Conservation (phyloP, 805 yeast species). For the Candida glaebosa region DNA sequence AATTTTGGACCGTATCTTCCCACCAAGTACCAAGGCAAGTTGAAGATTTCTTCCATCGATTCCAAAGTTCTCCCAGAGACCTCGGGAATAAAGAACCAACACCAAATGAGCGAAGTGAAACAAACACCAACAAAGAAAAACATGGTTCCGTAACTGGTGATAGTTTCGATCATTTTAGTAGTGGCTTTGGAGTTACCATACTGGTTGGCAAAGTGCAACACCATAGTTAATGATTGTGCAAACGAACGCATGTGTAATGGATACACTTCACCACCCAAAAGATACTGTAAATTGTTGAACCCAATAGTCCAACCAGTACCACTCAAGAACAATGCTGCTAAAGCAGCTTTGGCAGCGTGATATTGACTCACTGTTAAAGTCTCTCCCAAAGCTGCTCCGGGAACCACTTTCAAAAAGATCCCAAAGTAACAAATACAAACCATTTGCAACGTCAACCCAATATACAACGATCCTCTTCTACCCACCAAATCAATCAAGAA, state of each 20-base stretch:
- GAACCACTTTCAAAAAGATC: slow-evolving; percentile 42
- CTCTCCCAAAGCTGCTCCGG: slow-evolving; percentile 32
- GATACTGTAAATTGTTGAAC: slow-evolving; percentile 51
- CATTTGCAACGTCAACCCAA: slow-evolving; percentile 44
- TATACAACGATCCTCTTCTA: slow-evolving; percentile 44
- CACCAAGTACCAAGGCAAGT: slow-evolving; percentile 51
- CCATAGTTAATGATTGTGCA: slow-evolving; percentile 49
- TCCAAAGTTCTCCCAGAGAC: slow-evolving; percentile 46
- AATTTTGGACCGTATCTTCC: slow-evolving; percentile 50
- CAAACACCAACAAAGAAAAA: slow-evolving; percentile 45
- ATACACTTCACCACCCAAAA: slow-evolving; percentile 50
- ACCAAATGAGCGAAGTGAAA: slow-evolving; percentile 36
- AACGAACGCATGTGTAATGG: slow-evolving; percentile 47
- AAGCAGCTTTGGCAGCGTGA: slow-evolving; percentile 43
- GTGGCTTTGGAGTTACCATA: slow-evolving; percentile 52
- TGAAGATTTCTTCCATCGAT: slow-evolving; percentile 46
- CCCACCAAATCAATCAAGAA: slow-evolving; percentile 51
- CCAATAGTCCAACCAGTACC: slow-evolving; percentile 59
- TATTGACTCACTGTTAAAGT: slow-evolving; percentile 26
- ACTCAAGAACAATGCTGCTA: slow-evolving; percentile 44
- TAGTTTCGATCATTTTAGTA: slow-evolving; percentile 44
- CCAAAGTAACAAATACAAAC: slow-evolving; percentile 44
- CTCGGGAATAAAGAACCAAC: slow-evolving; percentile 48
- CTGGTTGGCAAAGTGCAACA: slow-evolving; percentile 51
- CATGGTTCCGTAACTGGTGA: slow-evolving; percentile 49